Percentiles rank a stretch among this genome's conserved stretches.
These are phyloP conservation scores for Rhinocladiella mackenziei DNA, from an alignment of 2,329 filamentous ascomycete genomes.

Conservation along the genomic window DNA sequence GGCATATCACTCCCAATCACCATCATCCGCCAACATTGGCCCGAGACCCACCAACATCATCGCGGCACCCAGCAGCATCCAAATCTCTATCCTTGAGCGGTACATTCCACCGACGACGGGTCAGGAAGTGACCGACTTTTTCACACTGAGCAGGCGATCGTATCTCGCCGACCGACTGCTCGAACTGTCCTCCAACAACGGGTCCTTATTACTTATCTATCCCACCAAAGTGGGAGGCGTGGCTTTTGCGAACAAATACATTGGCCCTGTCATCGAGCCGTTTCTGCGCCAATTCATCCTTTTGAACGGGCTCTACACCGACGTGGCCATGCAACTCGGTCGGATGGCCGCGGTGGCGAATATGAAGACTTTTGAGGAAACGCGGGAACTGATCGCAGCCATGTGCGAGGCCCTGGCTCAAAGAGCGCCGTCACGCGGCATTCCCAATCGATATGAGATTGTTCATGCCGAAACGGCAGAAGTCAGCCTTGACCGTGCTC, in stretches of 20 bases:
- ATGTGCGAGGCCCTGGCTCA: constrained; percentile 40
- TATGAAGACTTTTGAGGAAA: constrained; percentile 53
- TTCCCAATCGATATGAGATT: constrained; percentile 41
- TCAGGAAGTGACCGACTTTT: constrained; percentile 58
- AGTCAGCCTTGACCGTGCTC: constrained; percentile 48
- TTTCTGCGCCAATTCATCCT: constrained; percentile 57
- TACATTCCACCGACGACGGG: constrained; percentile 61
- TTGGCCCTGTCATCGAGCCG: constrained; percentile 59
- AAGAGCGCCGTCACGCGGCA: constrained; percentile 31
- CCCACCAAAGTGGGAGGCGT: constrained; percentile 55
- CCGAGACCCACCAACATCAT: constrained; percentile 53
- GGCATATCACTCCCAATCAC: constrained; percentile 54
- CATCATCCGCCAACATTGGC: constrained; percentile 39
- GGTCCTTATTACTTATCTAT: constrained; percentile 60
- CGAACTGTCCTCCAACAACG: constrained; percentile 55
- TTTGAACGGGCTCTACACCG: constrained; percentile 55
- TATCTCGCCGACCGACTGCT: constrained; percentile 58
- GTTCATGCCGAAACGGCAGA: constrained; percentile 51
- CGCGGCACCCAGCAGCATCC: constrained; percentile 57
- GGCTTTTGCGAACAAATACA: constrained; percentile 57
- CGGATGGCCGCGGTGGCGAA: constrained; percentile 51
- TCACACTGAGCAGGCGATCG: constrained; percentile 52
- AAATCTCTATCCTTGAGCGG: constrained; percentile 59
- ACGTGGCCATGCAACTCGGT: constrained; percentile 53
- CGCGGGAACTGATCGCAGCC: constrained; percentile 41